Conservation (phyloP, 371 early-diverging fungal genomes). For the Syncephalastrum contaminatum region DNA sequence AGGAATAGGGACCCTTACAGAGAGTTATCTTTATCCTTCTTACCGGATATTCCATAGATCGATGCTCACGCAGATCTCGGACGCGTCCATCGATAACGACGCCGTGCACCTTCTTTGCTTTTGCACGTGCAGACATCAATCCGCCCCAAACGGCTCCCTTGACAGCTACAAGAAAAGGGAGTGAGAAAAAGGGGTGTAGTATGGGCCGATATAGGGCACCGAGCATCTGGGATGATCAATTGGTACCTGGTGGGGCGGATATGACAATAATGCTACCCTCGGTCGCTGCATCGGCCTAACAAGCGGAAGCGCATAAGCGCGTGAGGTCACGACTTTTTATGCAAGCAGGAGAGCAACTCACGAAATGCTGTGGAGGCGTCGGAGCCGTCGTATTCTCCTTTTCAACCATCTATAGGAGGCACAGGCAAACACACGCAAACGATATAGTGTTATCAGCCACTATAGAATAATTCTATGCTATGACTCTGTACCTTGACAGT, state of each 20-base stretch:
- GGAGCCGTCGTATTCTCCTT: slow-evolving; percentile 47
- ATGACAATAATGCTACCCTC: slow-evolving; percentile 66
- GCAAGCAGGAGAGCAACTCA: slow-evolving; percentile 36
- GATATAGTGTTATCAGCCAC: background rate
- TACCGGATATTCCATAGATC: slow-evolving; percentile 64
- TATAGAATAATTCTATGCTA: background rate
- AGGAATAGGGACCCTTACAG: too few relatives aligned
- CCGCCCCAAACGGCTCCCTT: slow-evolving; percentile 86
- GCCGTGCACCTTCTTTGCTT: slow-evolving; percentile 56
- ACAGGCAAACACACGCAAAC: background rate
- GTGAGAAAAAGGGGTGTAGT: background rate
- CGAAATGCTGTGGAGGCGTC: slow-evolving; percentile 52
- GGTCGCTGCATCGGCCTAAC: slow-evolving; percentile 58
- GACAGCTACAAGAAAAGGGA: slow-evolving; percentile 25
- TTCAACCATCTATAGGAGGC: slow-evolving; percentile 47
- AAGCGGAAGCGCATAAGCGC: slow-evolving; percentile 1
- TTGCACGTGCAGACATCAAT: slow-evolving; percentile 76
- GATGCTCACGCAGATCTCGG: slow-evolving; percentile 72
- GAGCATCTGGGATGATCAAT: background rate
- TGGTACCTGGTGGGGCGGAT: slow-evolving; percentile 56
- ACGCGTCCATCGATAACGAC: slow-evolving; percentile 77
- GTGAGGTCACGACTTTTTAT: too few relatives aligned
- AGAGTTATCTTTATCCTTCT: slow-evolving; percentile 16
- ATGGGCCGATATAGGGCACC: too few relatives aligned
- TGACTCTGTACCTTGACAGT: slow-evolving; percentile 61